phyloP scores from a whole-genome alignment of 202 grass and related monocot species.

The Hordeum pubiflorum region DNA sequence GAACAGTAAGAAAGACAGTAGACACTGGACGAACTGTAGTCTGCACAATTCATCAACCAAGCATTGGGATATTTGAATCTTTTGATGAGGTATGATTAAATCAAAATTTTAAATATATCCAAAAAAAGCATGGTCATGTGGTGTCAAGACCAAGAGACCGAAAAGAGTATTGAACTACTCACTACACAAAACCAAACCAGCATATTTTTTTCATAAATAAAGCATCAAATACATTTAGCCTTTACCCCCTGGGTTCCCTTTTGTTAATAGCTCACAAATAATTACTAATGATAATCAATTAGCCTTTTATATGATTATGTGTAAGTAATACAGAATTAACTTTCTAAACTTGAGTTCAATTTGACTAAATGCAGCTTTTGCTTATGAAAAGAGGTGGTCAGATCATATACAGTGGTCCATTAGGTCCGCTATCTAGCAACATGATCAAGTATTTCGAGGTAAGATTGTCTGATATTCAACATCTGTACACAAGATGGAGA shows the following conservation, averaged over 20 bases:
- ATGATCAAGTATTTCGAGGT: slow-evolving; percentile 96
- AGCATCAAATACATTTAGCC: background rate
- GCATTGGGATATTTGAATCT: slow-evolving; percentile 84
- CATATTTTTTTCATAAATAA: background rate
- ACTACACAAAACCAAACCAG: background rate
- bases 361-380: slow-evolving; percentile 48
- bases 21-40: slow-evolving; percentile 79
- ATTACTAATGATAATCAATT: background rate
- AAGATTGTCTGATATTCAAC: slow-evolving; percentile 26
- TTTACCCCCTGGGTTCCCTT: background rate
- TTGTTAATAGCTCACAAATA: background rate
- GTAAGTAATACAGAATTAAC: background rate
- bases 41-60: slow-evolving; percentile 92
- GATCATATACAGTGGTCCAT: slow-evolving; percentile 70
- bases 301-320: background rate
- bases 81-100: slow-evolving; percentile 67
- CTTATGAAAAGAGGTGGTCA: slow-evolving; percentile 95
- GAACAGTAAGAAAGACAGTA: slow-evolving; percentile 78
- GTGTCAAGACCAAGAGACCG: background rate
- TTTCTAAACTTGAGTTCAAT: slow-evolving; percentile 10
- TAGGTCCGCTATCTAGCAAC: slow-evolving; percentile 65
- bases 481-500: background rate
- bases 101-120: background rate
- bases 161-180: background rate
- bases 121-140: slow-evolving; percentile 4